Conservation (phyloP, 139 green algal species). For the Dunaliella primolecta region DNA sequence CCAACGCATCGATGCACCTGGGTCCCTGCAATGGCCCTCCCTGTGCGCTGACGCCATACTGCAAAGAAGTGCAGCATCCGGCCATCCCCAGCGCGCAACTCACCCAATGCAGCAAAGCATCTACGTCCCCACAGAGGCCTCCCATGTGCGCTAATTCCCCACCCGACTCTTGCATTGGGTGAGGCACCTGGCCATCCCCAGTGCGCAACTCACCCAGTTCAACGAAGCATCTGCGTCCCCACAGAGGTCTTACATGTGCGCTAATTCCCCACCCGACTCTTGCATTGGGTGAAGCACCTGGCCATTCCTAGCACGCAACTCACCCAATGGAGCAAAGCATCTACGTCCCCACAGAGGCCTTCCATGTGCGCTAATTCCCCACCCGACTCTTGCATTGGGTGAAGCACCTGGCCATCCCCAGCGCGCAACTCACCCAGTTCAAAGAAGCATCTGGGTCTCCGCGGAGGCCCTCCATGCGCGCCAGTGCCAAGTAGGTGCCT, state of each 20-base stretch:
- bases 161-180: conserved; percentile 9
- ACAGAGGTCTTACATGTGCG: not conserved
- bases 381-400: not conserved
- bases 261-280: not conserved
- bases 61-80: not conserved
- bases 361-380: not conserved
- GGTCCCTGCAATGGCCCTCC: not conserved
- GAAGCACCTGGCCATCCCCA: not conserved
- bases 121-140: not conserved
- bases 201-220: conserved; percentile 22
- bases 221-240: not conserved
- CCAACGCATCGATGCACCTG: too few relatives aligned
- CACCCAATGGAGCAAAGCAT: conserved; percentile 1
- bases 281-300: not conserved
- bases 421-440: conserved; percentile 23
- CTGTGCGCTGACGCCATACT: not conserved
- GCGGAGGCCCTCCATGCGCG: conserved; percentile 32
- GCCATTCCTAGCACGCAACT: conserved; percentile 13
- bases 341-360: not conserved
- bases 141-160: not conserved
- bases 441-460: conserved; percentile 20
- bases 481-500: conserved; percentile 25
- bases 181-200: not conserved
- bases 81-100: not conserved
- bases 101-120: too few relatives aligned